These are phyloP conservation scores for Fremontodendron californicum DNA, from an alignment of 345 rosid species.

Conservation along the genomic window DNA sequence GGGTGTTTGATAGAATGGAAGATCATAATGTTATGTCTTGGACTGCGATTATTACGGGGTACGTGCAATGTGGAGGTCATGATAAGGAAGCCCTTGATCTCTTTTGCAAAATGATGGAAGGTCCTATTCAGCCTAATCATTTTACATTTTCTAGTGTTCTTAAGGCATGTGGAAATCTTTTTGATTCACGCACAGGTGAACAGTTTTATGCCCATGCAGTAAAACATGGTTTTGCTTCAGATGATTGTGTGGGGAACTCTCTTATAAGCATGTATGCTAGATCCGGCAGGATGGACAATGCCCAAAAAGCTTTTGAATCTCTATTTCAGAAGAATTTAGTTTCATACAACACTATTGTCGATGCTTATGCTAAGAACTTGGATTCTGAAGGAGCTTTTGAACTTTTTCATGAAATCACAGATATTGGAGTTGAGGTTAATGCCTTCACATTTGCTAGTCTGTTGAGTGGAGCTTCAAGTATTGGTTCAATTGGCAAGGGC, in stretches of 20 bases:
- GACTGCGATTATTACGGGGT: constrained; percentile 64
- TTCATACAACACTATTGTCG: constrained; percentile 51
- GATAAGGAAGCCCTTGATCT: constrained; percentile 48
- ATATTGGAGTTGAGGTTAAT: constrained; percentile 35
- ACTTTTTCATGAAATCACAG: constrained; percentile 39
- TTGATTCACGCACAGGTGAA: constrained; percentile 38
- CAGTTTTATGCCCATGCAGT: constrained; percentile 47
- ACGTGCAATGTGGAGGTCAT: constrained; percentile 32
- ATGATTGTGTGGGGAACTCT: constrained; percentile 61
- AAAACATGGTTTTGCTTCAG: constrained; percentile 50
- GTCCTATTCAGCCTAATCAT: constrained; percentile 50
- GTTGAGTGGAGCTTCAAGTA: constrained; percentile 56
- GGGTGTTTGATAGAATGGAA: constrained; percentile 59
- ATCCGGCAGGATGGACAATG: constrained; percentile 57
- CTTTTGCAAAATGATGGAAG: constrained; percentile 51
- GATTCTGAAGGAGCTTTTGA: constrained; percentile 42
- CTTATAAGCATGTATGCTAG: constrained; percentile 60
- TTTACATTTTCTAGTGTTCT: constrained; percentile 64
- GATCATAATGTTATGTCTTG: constrained; percentile 67
- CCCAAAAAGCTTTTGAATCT: constrained; percentile 56
- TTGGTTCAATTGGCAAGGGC: constrained; percentile 60
- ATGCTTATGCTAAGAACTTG: constrained; percentile 48
- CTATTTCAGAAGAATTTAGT: constrained; percentile 59
- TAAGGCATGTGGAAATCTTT: constrained; percentile 61
- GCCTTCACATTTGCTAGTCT: constrained; percentile 68